Conservation (phyloP, 1,139 yeast genomes). For the Kurtzmaniella quercitrusa region DNA sequence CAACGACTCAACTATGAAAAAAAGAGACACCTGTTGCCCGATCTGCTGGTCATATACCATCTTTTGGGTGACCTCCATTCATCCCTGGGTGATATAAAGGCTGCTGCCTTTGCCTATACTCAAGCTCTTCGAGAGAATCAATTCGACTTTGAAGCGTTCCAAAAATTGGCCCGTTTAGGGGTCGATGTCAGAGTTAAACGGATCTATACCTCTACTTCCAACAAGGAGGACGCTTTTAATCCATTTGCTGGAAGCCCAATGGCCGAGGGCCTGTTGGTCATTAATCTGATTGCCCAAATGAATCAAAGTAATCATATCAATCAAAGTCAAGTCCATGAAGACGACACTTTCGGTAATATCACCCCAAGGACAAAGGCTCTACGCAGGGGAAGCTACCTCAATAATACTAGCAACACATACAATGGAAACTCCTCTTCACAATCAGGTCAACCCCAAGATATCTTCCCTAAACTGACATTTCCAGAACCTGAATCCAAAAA, state of each 20-base stretch:
- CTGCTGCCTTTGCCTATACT: conserved; percentile 64
- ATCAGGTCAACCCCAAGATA: conserved; percentile 5
- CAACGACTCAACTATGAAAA: conserved; percentile 29
- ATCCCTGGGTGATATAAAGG: conserved; percentile 55
- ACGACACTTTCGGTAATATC: conserved; percentile 17
- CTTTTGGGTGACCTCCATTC: conserved; percentile 68
- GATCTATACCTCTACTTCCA: conserved; percentile 40
- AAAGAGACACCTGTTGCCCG: conserved; percentile 48
- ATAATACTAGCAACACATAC: not conserved
- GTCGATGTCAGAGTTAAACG: conserved; percentile 61
- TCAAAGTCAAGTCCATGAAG: conserved; percentile 11
- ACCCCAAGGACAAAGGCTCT: conserved; percentile 10
- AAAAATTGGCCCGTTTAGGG: conserved; percentile 68
- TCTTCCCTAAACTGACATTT: conserved; percentile 31
- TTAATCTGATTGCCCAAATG: conserved; percentile 4
- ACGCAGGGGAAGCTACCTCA: conserved; percentile 3
- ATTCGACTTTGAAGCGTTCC: conserved; percentile 82
- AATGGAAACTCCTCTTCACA: not conserved
- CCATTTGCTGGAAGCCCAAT: conserved; percentile 18
- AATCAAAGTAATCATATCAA: conserved; percentile 10
- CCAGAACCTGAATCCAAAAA: conserved; percentile 14
- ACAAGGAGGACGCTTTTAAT: conserved; percentile 13
- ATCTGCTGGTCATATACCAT: conserved; percentile 58
- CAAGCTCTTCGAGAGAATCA: conserved; percentile 72
- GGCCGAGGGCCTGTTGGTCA: not conserved